Evolutionary conservation across 2,329 filamentous ascomycete species (phyloP).

Genomic region (Huntiella abstrusa): DNA sequence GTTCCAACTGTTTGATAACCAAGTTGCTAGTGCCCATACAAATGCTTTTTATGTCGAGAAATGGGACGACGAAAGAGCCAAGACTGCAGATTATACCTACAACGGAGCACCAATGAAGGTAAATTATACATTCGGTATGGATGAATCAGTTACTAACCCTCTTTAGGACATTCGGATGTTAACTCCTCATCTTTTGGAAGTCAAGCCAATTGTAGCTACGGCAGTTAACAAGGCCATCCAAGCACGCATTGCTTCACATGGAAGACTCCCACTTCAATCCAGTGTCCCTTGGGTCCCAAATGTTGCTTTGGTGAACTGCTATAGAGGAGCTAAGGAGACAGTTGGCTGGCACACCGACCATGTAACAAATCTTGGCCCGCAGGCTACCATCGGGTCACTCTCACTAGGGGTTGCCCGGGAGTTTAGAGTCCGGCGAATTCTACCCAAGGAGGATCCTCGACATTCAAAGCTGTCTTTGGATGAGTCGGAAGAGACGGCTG

Average conservation of each 20-base stretch:
- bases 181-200: conserved; percentile 52
- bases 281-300: conserved; percentile 62
- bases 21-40: conserved; percentile 72
- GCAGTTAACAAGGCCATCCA: conserved; percentile 65
- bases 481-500: neutral
- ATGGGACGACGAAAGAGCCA: conserved; percentile 45
- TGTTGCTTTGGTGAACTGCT: conserved; percentile 88
- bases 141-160: neutral
- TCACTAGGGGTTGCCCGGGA: conserved; percentile 85
- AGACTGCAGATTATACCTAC: conserved; percentile 69
- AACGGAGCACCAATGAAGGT: conserved; percentile 57
- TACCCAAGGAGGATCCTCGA: conserved; percentile 36
- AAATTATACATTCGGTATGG: conserved; percentile 3
- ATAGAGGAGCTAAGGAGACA: conserved; percentile 58
- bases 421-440: conserved; percentile 66
- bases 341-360: conserved; percentile 91
- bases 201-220: conserved; percentile 50
- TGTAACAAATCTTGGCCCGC: conserved; percentile 78
- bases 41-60: conserved; percentile 67
- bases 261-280: conserved; percentile 63
- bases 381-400: conserved; percentile 72
- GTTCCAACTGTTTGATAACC: conserved; percentile 76
- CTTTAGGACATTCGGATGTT: conserved; percentile 52
- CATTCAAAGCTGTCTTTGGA: conserved; percentile 10
- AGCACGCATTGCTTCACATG: conserved; percentile 45